A percentile compares a stretch with the other conserved stretches of the same genome.
phyloP scores from a whole-genome alignment of 2,329 filamentous ascomycete species.

The Pseudogymnoascus sp. region DNA sequence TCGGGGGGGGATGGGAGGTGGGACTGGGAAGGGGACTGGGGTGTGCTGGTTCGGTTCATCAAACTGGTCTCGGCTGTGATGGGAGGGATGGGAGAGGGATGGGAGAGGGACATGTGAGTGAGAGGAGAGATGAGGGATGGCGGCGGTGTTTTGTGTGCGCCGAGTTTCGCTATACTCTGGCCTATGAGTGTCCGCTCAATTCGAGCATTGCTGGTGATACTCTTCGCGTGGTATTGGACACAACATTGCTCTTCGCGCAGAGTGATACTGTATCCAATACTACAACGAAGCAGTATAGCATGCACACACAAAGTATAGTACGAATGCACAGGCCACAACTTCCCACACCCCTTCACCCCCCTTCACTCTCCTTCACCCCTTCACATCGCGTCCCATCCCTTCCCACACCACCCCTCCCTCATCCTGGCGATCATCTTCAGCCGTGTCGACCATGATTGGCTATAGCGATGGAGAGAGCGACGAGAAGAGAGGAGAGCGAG shows the following conservation, averaged over 20 bases:
- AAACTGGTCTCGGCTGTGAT: constrained; percentile 14
- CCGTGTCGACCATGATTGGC: background rate
- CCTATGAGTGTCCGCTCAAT: background rate
- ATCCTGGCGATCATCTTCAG: background rate
- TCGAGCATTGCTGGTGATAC: background rate
- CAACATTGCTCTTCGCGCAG: background rate
- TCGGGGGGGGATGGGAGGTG: background rate
- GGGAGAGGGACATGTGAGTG: background rate
- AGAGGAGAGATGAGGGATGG: background rate
- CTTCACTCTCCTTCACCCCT: no score
- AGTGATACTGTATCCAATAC: background rate
- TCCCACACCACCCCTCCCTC: background rate
- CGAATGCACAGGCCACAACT: background rate
- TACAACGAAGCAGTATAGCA: background rate
- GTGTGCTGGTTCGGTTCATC: background rate
- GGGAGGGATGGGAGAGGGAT: constrained; percentile 13
- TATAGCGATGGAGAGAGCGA: background rate
- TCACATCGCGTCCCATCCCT: background rate
- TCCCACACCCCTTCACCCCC: background rate
- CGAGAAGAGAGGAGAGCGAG: background rate
- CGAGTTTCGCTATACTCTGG: background rate
- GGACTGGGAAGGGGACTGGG: background rate
- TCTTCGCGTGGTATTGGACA: background rate
- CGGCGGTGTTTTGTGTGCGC: background rate
- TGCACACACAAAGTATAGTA: background rate